Base-by-base conservation (phyloP, 78 protist genomes). In the Dictyostelium capitatum region DNA sequence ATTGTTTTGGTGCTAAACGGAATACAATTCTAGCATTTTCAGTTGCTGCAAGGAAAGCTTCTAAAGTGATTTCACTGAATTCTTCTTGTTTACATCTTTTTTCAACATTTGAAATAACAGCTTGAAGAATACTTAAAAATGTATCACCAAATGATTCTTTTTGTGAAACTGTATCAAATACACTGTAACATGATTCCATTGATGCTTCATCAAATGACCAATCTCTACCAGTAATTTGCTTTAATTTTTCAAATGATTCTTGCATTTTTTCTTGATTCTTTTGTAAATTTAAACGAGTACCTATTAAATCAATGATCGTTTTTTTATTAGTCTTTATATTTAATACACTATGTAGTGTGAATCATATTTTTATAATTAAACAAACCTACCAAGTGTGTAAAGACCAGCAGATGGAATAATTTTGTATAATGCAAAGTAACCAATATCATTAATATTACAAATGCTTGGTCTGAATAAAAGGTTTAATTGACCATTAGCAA, bases 371-470 rank as follows among this genome's bases (percentile, higher is more conserved):
- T n/a, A n/a, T n/a, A n/a, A n/a, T n/a, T n/a, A n/a, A n/a, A n/a
- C n/a, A n/a, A n/a, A n/a, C n/a, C n/a, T n/a, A n/a, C 51, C 46
- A 37, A 87, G 50, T 17, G 84, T 75, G 43, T 51, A 65, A 4
- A 32, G 56, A 77, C 93, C 93, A 77, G 75, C 83, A 11, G 84
- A 46, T 87, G 93, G 93, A 56, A 87, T 87, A n/a, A 87, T 53
- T 2, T 48, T 48, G 7, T 53, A 51, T 8, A 87, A 47, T n/a
- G 77, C 7, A n/a, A 87, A 87, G 48, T 78, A 64, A 2, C 17
- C 6, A 2, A 54, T 12, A 37, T 87, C 93, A n/a, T 41, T 12
- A 6, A 65, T 19, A 51, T 87, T 87, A 28, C 41, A 4, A 73
- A 53, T n/a, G 20, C 20, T n/a, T 46, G 50, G 4, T 17, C 46